Evolutionary conservation across 2,329 filamentous ascomycete genomes (phyloP), one percentile per base, ranked within the genome.

Genomic region (Hymenoscyphus fructigenus): DNA sequence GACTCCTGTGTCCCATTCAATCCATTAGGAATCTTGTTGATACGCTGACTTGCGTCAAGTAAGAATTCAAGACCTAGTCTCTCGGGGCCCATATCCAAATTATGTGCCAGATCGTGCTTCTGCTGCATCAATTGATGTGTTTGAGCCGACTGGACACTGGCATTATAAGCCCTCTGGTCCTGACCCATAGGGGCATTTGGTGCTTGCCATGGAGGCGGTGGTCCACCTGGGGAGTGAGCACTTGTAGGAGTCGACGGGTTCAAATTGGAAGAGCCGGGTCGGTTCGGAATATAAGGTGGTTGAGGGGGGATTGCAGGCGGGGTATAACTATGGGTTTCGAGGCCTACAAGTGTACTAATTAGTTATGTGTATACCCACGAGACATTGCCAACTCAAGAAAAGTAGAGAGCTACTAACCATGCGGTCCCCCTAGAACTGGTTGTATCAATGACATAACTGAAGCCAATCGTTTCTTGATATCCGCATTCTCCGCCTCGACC

Each of bases 401-500:
- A 26, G 47, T 26, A 60, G 63, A 41, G 34, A 60, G 29, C 34
- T 60, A 72, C 74, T 72, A 32, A 75, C 74, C 69, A 65, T 72
- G 67, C 62, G 70, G 67, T 14, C n/a, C n/a, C 15, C 70, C 73
- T 50, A 89, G 75, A 29, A 89, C 77, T 47, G 87, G 86, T 74
- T 89, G 84, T 60, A 90, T 81, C 73, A 88, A 83, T 69, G 84
- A 80, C 75, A 93, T 47, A 47, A 92, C 84, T 36, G 84, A 82
- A 64, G 86, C 83, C 70, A 96, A 78, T 36, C 88, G 85, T 74
- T 85, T 83, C 73, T 88, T 89, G 68, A 96, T 89, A 68, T 93
- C 90, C 66, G 86, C 85, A 79, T 95, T 94, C 78, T 96, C 92
- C 36, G 86, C 85, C 78, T 92, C 86, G 61, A 92, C 86, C 15